These are phyloP conservation scores for Yamadazyma aaseri DNA, from an alignment of 1,139 yeast species.

Conservation along the genomic window DNA sequence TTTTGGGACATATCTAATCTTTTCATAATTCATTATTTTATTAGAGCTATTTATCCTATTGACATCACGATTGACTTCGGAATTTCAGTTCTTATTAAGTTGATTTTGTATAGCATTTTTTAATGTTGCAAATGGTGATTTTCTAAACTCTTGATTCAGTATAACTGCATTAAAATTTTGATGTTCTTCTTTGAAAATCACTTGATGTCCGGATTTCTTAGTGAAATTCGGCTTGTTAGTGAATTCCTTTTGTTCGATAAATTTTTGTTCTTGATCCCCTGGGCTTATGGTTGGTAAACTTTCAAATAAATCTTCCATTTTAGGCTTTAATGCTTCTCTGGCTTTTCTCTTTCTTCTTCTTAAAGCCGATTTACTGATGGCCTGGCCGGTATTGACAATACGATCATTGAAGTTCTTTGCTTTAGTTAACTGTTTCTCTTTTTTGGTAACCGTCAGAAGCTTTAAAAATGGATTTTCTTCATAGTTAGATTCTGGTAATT, in stretches of 20 bases:
- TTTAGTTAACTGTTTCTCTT: constrained; percentile 47
- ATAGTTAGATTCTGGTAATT: constrained; percentile 28
- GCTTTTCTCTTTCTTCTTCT: constrained; percentile 66
- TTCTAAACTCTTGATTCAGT: constrained; percentile 49
- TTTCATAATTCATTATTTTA: too few relatives aligned
- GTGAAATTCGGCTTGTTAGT: constrained; percentile 60
- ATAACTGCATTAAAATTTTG: constrained; percentile 55
- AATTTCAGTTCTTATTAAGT: constrained; percentile 2
- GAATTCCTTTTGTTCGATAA: constrained; percentile 9
- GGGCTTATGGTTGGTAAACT: constrained; percentile 42
- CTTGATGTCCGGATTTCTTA: constrained; percentile 54
- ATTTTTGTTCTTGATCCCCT: constrained; percentile 6
- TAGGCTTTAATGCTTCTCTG: constrained; percentile 62
- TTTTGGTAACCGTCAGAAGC: constrained; percentile 52
- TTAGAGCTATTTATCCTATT: not conserved
- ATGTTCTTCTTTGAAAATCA: constrained; percentile 53
- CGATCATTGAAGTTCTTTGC: constrained; percentile 31
- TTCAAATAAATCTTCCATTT: constrained; percentile 59
- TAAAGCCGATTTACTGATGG: constrained; percentile 62
- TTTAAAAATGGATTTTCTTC: constrained; percentile 56
- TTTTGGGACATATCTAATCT: too few relatives aligned
- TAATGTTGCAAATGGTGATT: constrained; percentile 59
- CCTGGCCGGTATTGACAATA: constrained; percentile 33
- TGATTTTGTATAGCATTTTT: constrained; percentile 37
- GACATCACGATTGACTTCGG: not conserved